phyloP scores from a whole-genome alignment of 352 stramenopile genomes.

The Pythium dissimile region DNA sequence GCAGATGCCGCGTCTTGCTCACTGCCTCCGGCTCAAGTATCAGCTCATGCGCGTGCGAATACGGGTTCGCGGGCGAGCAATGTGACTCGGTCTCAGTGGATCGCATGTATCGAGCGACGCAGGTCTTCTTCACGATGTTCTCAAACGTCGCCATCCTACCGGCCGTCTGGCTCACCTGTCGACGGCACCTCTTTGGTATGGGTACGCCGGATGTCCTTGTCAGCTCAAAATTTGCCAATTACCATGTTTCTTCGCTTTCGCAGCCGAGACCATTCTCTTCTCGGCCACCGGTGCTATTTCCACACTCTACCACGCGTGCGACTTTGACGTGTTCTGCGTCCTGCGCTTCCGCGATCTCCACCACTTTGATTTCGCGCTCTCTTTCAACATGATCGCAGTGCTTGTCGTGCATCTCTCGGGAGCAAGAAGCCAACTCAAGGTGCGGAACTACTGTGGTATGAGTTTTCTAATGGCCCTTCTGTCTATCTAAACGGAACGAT shows the following conservation, averaged over 20 bases:
- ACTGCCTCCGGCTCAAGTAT: constrained; percentile 16
- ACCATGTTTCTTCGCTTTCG: background rate
- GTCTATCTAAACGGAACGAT: background rate
- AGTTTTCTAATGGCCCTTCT: background rate
- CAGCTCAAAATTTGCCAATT: background rate
- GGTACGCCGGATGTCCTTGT: background rate
- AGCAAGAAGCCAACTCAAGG: constrained; percentile 30
- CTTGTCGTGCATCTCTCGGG: constrained; percentile 33
- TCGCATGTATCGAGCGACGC: constrained; percentile 17
- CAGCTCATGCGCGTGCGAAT: constrained; percentile 27
- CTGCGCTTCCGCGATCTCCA: constrained; percentile 24
- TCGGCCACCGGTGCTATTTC: constrained; percentile 22
- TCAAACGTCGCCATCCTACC: constrained; percentile 32
- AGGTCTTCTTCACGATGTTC: constrained; percentile 26
- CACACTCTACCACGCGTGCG: constrained; percentile 30
- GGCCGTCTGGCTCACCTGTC: constrained; percentile 16
- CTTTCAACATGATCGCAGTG: constrained; percentile 30
- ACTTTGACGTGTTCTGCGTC: constrained; percentile 29
- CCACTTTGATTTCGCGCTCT: constrained; percentile 31
- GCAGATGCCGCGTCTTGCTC: constrained; percentile 17
- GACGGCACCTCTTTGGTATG: constrained; percentile 29
- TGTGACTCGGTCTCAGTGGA: constrained; percentile 21
- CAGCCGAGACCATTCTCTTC: constrained; percentile 28
- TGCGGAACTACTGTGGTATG: background rate
- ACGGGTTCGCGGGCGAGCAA: constrained; percentile 27